Conservation (phyloP, 257 asterid genomes). For the Gynochthodes officinalis region DNA sequence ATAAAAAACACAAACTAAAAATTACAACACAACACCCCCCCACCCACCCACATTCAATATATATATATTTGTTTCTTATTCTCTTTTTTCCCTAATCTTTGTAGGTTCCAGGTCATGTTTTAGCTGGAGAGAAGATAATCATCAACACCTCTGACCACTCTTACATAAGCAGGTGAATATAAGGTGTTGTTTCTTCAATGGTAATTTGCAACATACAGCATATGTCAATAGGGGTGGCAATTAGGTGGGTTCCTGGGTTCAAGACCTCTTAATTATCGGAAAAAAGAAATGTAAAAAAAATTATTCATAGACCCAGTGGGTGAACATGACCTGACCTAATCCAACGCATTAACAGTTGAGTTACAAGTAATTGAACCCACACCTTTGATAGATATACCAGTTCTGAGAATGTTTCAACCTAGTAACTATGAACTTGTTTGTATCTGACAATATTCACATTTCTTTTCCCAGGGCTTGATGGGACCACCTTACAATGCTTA, state of each 20-base stretch:
- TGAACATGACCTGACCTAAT: too few species aligned
- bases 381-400: too few species aligned
- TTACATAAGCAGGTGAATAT: constrained; percentile 62
- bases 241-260: too few species aligned
- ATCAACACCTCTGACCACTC: constrained; percentile 55
- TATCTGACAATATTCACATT: background rate
- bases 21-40: too few species aligned
- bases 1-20: background rate
- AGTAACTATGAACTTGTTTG: background rate
- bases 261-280: too few species aligned
- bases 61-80: background rate
- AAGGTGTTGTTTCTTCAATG: constrained; percentile 6
- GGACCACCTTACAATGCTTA: background rate
- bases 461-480: constrained; percentile 19
- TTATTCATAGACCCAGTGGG: too few species aligned
- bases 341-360: too few species aligned
- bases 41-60: too few species aligned
- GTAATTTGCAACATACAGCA: background rate
- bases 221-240: too few species aligned
- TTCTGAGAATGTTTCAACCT: background rate
- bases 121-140: constrained; percentile 61
- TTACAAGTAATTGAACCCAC: too few species aligned
- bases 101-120: constrained; percentile 74
- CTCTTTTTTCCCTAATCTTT: background rate
- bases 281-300: too few species aligned